Evolutionary conservation across 2,329 filamentous ascomycete species (phyloP).

Genomic region (Scedosporium minutisporum): DNA sequence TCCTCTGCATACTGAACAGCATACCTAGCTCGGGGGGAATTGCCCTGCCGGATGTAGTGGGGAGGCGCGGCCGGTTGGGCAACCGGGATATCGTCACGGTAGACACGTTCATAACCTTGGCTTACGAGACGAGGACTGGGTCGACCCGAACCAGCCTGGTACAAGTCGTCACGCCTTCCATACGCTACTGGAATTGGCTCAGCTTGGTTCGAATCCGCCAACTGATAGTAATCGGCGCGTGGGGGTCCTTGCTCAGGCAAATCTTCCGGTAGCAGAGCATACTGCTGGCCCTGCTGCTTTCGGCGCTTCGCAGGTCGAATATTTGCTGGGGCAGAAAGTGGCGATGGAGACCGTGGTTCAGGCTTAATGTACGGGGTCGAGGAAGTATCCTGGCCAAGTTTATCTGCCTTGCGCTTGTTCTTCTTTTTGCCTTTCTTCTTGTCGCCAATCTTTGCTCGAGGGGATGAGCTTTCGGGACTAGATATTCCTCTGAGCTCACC

Average conservation of each 20-base stretch:
- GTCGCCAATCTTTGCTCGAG: constrained; percentile 38
- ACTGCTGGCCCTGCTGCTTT: constrained; percentile 33
- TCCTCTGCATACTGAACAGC: constrained; percentile 26
- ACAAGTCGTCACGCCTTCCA: neutral
- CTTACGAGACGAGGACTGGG: neutral
- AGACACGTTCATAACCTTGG: neutral
- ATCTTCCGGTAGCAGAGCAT: neutral
- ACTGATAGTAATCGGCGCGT: constrained; percentile 4
- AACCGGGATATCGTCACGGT: neutral
- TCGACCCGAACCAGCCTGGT: neutral
- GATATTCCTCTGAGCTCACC: constrained; percentile 37
- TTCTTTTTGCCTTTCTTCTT: constrained; percentile 41
- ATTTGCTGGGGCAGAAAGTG: constrained; percentile 41
- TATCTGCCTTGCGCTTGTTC: constrained; percentile 43
- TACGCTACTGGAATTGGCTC: neutral
- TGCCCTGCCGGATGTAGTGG: constrained; percentile 26
- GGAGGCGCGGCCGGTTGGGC: constrained; percentile 12
- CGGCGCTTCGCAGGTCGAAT: constrained; percentile 48
- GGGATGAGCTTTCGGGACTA: constrained; percentile 49
- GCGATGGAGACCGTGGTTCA: constrained; percentile 56
- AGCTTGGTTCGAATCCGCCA: neutral
- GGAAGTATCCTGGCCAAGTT: constrained; percentile 35
- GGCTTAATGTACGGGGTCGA: constrained; percentile 49
- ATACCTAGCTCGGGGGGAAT: constrained; percentile 24
- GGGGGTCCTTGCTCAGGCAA: neutral